Conservation (phyloP, 345 rosid genomes). For the Bruguiera parviflora region DNA sequence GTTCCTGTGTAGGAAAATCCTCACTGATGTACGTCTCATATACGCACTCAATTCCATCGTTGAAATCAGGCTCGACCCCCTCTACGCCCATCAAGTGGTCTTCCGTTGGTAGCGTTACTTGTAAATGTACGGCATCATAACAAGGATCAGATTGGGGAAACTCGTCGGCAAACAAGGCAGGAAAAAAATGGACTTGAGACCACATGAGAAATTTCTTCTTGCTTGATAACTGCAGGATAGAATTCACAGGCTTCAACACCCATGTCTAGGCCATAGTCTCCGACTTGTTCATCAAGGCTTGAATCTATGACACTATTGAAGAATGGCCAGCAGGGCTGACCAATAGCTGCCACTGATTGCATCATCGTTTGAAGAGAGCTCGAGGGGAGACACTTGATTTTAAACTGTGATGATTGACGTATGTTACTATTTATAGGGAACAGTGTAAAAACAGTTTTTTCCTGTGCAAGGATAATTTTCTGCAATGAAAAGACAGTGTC, state of each 20-base stretch:
- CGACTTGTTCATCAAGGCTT: constrained; percentile 15
- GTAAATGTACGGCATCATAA: no score
- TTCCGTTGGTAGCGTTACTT: no score
- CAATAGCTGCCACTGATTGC: constrained; percentile 20
- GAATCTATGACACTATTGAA: constrained; percentile 13
- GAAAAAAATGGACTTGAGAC: constrained; percentile 12
- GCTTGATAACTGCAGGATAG: constrained; percentile 23
- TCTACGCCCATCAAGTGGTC: constrained; percentile 21
- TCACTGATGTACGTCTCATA: constrained; percentile 9
- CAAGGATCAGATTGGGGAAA: constrained; percentile 10
- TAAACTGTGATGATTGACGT: constrained; percentile 5
- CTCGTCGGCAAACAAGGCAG: constrained; percentile 13
- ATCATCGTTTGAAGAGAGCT: constrained; percentile 17
- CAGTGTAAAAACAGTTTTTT: not conserved
- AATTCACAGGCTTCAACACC: constrained; percentile 22
- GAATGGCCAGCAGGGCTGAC: constrained; percentile 34
- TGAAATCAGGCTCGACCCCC: constrained; percentile 14
- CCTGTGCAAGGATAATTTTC: not conserved
- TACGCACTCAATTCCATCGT: constrained; percentile 11
- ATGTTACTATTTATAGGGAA: constrained; percentile 16
- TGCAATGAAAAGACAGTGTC: no score
- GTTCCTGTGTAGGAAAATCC: constrained; percentile 9
- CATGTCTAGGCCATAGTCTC: not conserved
- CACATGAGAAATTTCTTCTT: constrained; percentile 17
- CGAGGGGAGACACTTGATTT: not conserved